Base-by-base conservation (phyloP, 2,329 filamentous ascomycete genomes). In the Cladosporium sp. region DNA sequence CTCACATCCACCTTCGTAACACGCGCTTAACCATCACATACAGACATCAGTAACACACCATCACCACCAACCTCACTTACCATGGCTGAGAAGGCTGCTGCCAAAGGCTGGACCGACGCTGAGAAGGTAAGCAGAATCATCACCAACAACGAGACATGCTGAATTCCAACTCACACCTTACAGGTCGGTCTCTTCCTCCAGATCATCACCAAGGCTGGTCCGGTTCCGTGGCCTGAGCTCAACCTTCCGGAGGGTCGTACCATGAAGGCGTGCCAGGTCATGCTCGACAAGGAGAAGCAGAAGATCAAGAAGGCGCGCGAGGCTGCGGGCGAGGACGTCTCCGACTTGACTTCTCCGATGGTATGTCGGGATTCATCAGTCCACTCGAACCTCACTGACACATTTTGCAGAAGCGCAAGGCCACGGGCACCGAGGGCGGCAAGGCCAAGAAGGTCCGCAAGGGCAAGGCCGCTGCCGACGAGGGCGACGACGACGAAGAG, bases 241-340 rank as follows among this genome's bases (percentile, higher is more conserved):
- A 64, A 67, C 16, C 64, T 74, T 10, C 75, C 75, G 46, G 71
- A 72, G 49, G 74, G 72, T 37, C 73, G 75, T 64, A 76, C 73
- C 53, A 52, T 67, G 23, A 75, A 75, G 67, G 73, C 70, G 6
- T 69, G 65, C 44, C 67, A 69, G 62, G 69, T 72, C 55, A 75
- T 74, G 73, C 46, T 75, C 33, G 72, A 72, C 65, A 74, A 75
- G 67, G 72, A 75, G 69, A 75, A 74, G 67, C 56, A 64, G 37
- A 73, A 74, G 67, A 58, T 72, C 62, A 70, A 69, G 66, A 69
- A 70, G 58, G 67, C 68, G 2, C 26, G 62, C 44, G 67, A 67
- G 44, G 70, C 55, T 8, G 55, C 53, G 10, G 62, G 56, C 12
- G 53, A 65, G 35, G 53, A 52, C 37, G 62, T 28, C 53, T 44